Evolutionary conservation across 2,329 filamentous ascomycete species (phyloP).

Genomic region (Tetracladium maxilliforme): DNA sequence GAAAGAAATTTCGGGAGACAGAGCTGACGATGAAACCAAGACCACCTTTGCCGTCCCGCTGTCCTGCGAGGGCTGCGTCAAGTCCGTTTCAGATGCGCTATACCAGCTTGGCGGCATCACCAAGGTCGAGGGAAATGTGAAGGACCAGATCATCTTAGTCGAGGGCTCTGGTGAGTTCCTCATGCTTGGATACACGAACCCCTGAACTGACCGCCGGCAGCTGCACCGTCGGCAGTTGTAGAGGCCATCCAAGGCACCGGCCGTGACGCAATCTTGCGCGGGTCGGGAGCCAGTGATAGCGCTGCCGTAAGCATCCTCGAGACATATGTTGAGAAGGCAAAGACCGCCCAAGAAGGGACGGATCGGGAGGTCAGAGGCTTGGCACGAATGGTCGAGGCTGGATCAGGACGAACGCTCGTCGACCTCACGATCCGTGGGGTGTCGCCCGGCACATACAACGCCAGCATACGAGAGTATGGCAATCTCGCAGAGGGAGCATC

Average conservation of each 20-base stretch:
- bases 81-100: slow-evolving; percentile 69
- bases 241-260: slow-evolving; percentile 79
- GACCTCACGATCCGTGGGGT: slow-evolving; percentile 81
- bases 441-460: slow-evolving; percentile 65
- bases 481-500: slow-evolving; percentile 74
- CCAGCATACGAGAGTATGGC: slow-evolving; percentile 73
- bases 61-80: slow-evolving; percentile 79
- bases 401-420: slow-evolving; percentile 61
- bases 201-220: slow-evolving; percentile 21
- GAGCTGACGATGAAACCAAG: slow-evolving; percentile 37
- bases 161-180: slow-evolving; percentile 58
- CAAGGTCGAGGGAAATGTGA: slow-evolving; percentile 69
- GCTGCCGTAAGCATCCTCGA: slow-evolving; percentile 94
- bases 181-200: slow-evolving; percentile 1
- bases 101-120: slow-evolving; percentile 65
- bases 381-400: slow-evolving; percentile 86
- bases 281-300: slow-evolving; percentile 72
- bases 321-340: too few species aligned
- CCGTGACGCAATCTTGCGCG: slow-evolving; percentile 84
- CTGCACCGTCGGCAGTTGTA: slow-evolving; percentile 80
- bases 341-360: slow-evolving; percentile 34
- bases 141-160: slow-evolving; percentile 71
- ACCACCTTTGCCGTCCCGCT: slow-evolving; percentile 92
- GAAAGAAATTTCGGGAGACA: not conserved
- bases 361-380: slow-evolving; percentile 73